Evolutionary conservation across 768 basidiomycete species (phyloP).

Genomic region (Aureoboletus auriporus): DNA sequence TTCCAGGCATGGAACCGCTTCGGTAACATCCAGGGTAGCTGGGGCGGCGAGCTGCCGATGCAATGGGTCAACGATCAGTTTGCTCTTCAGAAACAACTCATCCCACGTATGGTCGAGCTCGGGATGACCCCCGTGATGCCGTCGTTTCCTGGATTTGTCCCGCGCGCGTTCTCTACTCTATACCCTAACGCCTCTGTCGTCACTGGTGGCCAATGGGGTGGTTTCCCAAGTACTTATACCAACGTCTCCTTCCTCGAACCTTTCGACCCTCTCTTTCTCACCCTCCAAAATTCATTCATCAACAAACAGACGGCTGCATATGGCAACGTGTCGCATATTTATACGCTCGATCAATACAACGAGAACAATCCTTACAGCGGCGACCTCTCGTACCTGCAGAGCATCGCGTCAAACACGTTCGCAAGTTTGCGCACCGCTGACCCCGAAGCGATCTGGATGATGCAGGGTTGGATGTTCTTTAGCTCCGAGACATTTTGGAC

Average conservation of each 20-base stretch:
- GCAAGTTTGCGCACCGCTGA: conserved; percentile 36
- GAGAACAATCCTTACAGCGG: conserved; percentile 37
- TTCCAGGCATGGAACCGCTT: conserved; percentile 43
- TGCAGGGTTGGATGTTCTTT: conserved; percentile 44
- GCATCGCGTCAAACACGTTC: conserved; percentile 32
- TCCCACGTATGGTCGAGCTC: conserved; percentile 38
- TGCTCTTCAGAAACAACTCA: conserved; percentile 32
- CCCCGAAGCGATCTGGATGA: conserved; percentile 38
- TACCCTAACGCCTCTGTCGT: conserved; percentile 36
- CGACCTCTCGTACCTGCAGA: conserved; percentile 30
- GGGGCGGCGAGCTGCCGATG: conserved; percentile 33
- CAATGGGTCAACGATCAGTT: conserved; percentile 39
- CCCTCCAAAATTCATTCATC: conserved; percentile 37
- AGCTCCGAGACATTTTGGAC: conserved; percentile 36
- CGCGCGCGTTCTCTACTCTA: conserved; percentile 24
- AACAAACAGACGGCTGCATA: conserved; percentile 35
- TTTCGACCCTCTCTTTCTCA: conserved; percentile 34
- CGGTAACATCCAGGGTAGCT: conserved; percentile 40
- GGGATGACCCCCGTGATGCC: conserved; percentile 42
- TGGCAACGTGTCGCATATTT: conserved; percentile 37
- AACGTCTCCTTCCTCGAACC: conserved; percentile 40
- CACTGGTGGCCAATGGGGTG: conserved; percentile 33
- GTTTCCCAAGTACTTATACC: conserved; percentile 30
- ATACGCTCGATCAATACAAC: conserved; percentile 43
- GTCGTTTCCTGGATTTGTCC: conserved; percentile 41